Evolutionary conservation across 208 protist species (phyloP).

Genomic region (Trypanosoma boissoni): DNA sequence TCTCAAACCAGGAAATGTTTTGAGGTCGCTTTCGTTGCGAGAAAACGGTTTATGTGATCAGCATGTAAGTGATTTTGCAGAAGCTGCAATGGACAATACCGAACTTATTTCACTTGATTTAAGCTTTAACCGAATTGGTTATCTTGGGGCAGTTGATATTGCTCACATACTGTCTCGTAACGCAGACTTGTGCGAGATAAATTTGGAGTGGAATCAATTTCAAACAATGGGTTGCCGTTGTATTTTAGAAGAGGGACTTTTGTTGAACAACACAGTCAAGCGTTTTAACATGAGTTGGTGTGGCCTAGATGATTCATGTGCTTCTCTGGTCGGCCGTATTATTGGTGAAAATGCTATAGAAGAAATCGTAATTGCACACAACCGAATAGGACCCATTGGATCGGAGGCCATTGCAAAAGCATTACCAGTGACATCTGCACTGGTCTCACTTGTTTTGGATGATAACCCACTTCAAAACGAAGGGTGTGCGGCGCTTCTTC

Average conservation of each 20-base stretch:
- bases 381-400: conserved; percentile 71
- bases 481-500: conserved; percentile 67
- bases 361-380: conserved; percentile 88
- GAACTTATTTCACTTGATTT: conserved; percentile 76
- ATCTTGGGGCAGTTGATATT: conserved; percentile 66
- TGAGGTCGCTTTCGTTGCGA: conserved; percentile 59
- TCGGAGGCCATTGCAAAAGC: conserved; percentile 76
- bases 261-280: conserved; percentile 90
- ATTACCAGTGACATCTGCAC: conserved; percentile 63
- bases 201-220: conserved; percentile 90
- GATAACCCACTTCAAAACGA: conserved; percentile 77
- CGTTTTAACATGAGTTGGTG: conserved; percentile 80
- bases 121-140: conserved; percentile 86
- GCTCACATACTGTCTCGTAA: conserved; percentile 75
- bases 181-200: conserved; percentile 79
- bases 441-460: conserved; percentile 72
- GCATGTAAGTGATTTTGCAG: conserved; percentile 65
- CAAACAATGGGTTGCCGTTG: conserved; percentile 46
- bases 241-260: conserved; percentile 72
- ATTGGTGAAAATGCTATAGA: conserved; percentile 87
- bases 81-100: conserved; percentile 76
- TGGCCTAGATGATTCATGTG: conserved; percentile 75
- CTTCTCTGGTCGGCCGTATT: conserved; percentile 60
- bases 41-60: conserved; percentile 74
- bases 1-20: conserved; percentile 45